These are phyloP conservation scores for Nothophoma quercina DNA, from an alignment of 2,329 filamentous ascomycete species.

Conservation along the genomic window DNA sequence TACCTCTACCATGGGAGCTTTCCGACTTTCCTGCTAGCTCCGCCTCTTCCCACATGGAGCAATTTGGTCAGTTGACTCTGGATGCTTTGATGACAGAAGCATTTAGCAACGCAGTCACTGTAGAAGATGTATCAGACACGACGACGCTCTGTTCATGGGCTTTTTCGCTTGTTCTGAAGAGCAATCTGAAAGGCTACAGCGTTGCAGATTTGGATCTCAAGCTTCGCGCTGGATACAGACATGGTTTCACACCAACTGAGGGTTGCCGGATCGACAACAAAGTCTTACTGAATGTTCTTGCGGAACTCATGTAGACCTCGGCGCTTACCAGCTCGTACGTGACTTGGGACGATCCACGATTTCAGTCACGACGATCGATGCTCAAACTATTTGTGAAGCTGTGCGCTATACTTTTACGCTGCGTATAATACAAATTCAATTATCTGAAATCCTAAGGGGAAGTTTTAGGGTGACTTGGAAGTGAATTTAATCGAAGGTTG, in stretches of 20 bases:
- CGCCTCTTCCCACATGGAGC: neutral
- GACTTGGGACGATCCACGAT: too few relatives aligned
- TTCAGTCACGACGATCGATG: too few relatives aligned
- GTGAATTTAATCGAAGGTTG: too few relatives aligned
- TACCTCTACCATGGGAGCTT: neutral
- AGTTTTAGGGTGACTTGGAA: too few relatives aligned
- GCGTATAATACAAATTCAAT: too few relatives aligned
- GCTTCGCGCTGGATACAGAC: neutral
- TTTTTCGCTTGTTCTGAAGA: neutral
- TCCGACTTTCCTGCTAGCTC: neutral
- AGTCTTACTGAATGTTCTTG: neutral
- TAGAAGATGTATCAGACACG: slow-evolving; percentile 1
- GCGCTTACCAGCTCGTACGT: neutral
- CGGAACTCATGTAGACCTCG: neutral
- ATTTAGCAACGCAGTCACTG: neutral
- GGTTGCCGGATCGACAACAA: neutral
- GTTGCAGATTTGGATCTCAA: neutral
- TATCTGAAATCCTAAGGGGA: too few relatives aligned
- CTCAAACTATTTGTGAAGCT: too few relatives aligned
- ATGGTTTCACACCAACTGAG: neutral
- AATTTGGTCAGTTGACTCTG: neutral
- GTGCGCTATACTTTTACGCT: too few relatives aligned
- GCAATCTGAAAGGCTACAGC: slow-evolving; percentile 1
- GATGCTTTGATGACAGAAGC: neutral
- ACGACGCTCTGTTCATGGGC: neutral